Percentiles rank a stretch among this genome's conserved stretches.
phyloP scores from a whole-genome alignment of 1,284 basidiomycete species.

The Naganishia cerealis region DNA sequence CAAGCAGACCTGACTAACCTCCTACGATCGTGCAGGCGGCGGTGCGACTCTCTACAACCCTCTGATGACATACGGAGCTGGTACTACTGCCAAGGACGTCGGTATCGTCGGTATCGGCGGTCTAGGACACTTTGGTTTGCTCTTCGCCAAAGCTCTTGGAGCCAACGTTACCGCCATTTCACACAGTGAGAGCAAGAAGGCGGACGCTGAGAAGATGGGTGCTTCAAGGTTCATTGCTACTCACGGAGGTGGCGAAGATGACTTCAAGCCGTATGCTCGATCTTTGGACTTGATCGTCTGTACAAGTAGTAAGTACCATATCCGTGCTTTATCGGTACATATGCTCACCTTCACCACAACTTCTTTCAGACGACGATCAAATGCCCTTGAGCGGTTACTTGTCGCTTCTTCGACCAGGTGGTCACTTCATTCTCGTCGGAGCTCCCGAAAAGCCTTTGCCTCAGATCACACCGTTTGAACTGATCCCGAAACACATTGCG shows the following conservation, averaged over 20 bases:
- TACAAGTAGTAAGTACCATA: conserved; percentile 47
- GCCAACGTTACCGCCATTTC: conserved; percentile 60
- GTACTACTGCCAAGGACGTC: conserved; percentile 55
- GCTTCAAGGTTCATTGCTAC: conserved; percentile 52
- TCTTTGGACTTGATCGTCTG: conserved; percentile 55
- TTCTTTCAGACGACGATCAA: conserved; percentile 41
- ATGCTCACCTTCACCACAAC: conserved; percentile 7
- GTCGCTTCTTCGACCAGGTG: conserved; percentile 50
- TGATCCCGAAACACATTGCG: conserved; percentile 36
- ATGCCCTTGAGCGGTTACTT: conserved; percentile 51
- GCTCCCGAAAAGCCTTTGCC: conserved; percentile 43
- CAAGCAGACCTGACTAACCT: conserved; percentile 47
- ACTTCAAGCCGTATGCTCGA: conserved; percentile 42
- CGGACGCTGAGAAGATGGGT: conserved; percentile 58
- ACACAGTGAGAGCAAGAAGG: conserved; percentile 55
- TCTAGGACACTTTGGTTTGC: conserved; percentile 49
- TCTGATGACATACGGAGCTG: conserved; percentile 56
- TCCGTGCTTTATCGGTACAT: not conserved
- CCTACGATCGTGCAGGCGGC: conserved; percentile 50
- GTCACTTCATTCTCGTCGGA: conserved; percentile 51
- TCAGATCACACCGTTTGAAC: conserved; percentile 41
- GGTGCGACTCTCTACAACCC: conserved; percentile 57
- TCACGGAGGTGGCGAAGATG: conserved; percentile 39
- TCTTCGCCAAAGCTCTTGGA: conserved; percentile 61
- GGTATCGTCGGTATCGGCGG: conserved; percentile 57